phyloP scores from a whole-genome alignment of 495 filamentous ascomycete species.

The Xylaria intraflava region DNA sequence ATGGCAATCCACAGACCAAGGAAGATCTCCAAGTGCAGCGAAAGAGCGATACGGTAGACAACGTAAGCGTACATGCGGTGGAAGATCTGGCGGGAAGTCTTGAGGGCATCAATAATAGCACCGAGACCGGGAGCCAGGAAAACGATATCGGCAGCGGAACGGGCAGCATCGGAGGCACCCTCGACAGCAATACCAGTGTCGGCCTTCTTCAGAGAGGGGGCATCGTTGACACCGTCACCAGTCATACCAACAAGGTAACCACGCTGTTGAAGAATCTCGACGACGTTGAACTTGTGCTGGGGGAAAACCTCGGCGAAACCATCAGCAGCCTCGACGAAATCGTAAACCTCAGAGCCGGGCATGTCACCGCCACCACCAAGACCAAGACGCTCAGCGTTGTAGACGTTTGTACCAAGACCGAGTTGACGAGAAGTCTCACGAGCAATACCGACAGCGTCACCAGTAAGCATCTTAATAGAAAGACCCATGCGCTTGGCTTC shows the following conservation, averaged over 20 bases:
- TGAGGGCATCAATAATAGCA: constrained; percentile 87
- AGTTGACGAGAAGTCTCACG: constrained; percentile 85
- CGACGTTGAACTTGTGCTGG: constrained; percentile 96
- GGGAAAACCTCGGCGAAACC: constrained; percentile 96
- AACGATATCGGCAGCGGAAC: constrained; percentile 89
- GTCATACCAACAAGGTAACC: constrained; percentile 97
- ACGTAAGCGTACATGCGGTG: constrained; percentile 97
- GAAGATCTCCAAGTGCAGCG: constrained; percentile 83
- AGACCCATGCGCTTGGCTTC: constrained; percentile 85
- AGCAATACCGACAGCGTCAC: constrained; percentile 90
- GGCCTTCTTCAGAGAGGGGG: constrained; percentile 91
- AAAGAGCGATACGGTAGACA: constrained; percentile 90
- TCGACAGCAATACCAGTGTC: constrained; percentile 93
- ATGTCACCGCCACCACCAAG: constrained; percentile 79
- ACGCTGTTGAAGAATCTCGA: constrained; percentile 93
- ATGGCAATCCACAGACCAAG: constrained; percentile 87
- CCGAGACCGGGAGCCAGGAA: constrained; percentile 87
- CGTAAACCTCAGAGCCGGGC: constrained; percentile 86
- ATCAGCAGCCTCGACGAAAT: constrained; percentile 92
- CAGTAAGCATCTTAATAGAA: constrained; percentile 94
- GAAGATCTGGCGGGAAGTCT: constrained; percentile 93
- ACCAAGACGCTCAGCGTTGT: constrained; percentile 84
- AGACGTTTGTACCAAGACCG: constrained; percentile 87
- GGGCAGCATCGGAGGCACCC: constrained; percentile 86
- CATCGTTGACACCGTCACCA: constrained; percentile 96